A percentile compares a stretch with the other conserved stretches of the same genome.
Conservation (phyloP, 768 basidiomycete species). For the Trametopsis cervina region DNA sequence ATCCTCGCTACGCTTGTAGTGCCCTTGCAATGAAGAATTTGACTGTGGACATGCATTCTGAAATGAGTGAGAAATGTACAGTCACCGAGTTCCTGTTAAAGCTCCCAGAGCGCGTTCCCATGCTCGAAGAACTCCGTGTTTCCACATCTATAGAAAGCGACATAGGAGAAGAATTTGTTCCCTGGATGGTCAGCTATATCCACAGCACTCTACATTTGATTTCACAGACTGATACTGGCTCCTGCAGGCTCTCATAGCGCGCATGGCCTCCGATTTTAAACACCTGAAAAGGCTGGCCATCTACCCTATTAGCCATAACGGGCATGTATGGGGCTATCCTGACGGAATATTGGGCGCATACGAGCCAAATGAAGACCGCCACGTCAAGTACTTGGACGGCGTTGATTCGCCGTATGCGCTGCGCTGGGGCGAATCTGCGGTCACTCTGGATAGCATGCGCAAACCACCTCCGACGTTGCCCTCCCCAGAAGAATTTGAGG, state of each 20-base stretch:
- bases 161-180: no score
- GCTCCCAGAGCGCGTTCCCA: background rate
- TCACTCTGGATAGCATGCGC: background rate
- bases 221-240: no score
- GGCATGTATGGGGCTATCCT: background rate
- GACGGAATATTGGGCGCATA: background rate
- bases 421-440: background rate
- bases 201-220: no score
- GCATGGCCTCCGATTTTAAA: no score
- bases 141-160: background rate
- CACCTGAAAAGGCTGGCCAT: background rate
- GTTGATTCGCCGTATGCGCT: background rate
- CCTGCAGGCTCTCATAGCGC: no score
- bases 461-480: background rate
- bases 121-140: conserved; percentile 2
- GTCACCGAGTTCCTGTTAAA: no score
- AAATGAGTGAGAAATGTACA: no score
- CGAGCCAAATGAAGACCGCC: background rate
- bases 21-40: background rate
- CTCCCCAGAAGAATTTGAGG: background rate
- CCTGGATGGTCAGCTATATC: no score
- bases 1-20: conserved; percentile 5
- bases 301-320: background rate
- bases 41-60: no score
- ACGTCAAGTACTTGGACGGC: background rate